A percentile compares a stretch with the other conserved stretches of the same genome.
phyloP scores from a whole-genome alignment of 2,329 filamentous ascomycete genomes.

The Sclerotinia glacialis region DNA sequence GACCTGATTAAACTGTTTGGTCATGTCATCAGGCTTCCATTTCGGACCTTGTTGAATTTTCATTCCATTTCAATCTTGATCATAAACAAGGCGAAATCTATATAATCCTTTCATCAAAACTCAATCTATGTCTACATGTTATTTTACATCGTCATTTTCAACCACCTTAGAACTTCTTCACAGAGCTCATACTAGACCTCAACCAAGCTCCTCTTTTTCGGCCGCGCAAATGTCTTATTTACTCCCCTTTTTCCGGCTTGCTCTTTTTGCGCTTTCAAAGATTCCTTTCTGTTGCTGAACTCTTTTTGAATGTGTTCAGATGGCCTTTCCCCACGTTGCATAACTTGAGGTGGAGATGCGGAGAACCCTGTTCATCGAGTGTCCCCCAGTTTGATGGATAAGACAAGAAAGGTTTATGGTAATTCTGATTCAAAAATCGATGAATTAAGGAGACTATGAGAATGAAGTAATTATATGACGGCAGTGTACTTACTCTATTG shows the following conservation, averaged over 20 bases:
- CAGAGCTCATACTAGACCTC: no score
- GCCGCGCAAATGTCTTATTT: background rate
- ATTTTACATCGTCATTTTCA: background rate
- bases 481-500: background rate
- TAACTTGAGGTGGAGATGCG: background rate
- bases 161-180: background rate
- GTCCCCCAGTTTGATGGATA: background rate
- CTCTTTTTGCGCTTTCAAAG: background rate
- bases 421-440: no score
- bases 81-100: background rate
- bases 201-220: no score
- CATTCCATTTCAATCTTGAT: background rate
- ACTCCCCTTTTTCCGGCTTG: rapidly evolving
- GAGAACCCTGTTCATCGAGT: background rate
- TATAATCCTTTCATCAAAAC: background rate
- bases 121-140: background rate
- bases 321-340: background rate
- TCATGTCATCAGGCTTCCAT: background rate
- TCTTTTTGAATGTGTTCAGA: background rate
- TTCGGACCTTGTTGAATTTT: background rate
- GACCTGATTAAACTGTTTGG: no score
- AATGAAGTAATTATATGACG: background rate
- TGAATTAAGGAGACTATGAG: no score
- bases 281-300: background rate
- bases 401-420: no score